Conservation (phyloP, 306 rosid species). For the Cyclanthera cordifolia region DNA sequence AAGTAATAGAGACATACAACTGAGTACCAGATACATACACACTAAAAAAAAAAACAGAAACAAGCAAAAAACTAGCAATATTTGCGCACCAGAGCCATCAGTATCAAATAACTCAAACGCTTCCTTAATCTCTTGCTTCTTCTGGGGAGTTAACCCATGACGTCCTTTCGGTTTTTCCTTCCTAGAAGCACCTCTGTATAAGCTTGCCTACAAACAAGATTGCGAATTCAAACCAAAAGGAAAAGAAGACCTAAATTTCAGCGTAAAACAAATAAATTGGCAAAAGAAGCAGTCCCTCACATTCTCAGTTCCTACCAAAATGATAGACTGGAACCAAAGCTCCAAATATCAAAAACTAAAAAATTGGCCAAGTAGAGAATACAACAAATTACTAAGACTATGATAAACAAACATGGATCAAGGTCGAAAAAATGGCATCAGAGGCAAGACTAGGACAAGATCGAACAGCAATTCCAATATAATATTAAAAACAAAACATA, state of each 20-base stretch:
- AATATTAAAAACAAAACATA: background rate
- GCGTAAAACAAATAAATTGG: background rate
- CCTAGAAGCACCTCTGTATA: constrained; percentile 44
- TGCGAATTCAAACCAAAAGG: constrained; percentile 1
- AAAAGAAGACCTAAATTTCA: background rate
- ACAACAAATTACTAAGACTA: background rate
- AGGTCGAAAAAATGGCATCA: background rate
- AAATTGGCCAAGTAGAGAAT: background rate
- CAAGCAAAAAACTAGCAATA: background rate
- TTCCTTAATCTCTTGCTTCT: constrained; percentile 80
- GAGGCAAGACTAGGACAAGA: background rate
- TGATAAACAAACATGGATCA: background rate
- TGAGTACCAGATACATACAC: background rate
- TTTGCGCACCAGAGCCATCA: constrained; percentile 73
- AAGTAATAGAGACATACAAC: constrained; percentile 13
- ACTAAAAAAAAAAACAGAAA: background rate
- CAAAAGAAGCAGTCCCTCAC: background rate
- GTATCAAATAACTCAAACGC: constrained; percentile 89
- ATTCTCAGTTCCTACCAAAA: background rate
- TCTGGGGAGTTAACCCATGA: constrained; percentile 47
- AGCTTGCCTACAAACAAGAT: constrained; percentile 29
- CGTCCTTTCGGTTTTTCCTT: constrained; percentile 48
- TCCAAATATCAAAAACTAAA: background rate
- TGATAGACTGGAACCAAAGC: background rate
- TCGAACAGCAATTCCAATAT: background rate